A percentile compares a stretch with the other conserved stretches of the same genome.
Evolutionary conservation across 805 yeast genomes (phyloP).

Genomic region (Candida stauntonica): DNA sequence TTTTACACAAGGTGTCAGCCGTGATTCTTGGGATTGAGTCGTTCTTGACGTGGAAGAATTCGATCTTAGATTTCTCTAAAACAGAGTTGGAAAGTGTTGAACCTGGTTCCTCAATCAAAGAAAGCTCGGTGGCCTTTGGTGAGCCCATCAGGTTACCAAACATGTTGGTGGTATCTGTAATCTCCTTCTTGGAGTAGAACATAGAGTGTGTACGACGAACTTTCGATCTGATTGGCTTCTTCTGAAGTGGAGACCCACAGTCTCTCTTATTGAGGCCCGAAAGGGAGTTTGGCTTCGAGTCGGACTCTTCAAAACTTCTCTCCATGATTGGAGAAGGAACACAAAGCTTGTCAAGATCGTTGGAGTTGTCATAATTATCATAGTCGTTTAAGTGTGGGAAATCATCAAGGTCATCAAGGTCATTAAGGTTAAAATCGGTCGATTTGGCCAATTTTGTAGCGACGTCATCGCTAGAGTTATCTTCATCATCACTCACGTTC

Average conservation of each 20-base stretch:
- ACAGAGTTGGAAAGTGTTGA: conserved; percentile 13
- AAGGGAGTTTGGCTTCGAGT: conserved; percentile 11
- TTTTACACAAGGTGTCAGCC: conserved; percentile 50
- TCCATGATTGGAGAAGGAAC: conserved; percentile 27
- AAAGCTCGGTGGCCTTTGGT: conserved; percentile 9
- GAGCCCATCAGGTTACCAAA: conserved; percentile 27
- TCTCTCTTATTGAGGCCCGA: conserved; percentile 26
- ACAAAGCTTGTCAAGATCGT: conserved; percentile 21
- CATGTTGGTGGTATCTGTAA: conserved; percentile 34
- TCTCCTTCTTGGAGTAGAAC: conserved; percentile 55
- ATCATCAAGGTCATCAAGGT: conserved; percentile 11
- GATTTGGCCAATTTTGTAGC: conserved; percentile 3
- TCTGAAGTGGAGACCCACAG: conserved; percentile 38
- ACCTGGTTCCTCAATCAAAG: conserved; percentile 13
- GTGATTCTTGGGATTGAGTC: conserved; percentile 71
- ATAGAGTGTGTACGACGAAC: conserved; percentile 64
- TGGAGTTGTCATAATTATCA: conserved; percentile 7
- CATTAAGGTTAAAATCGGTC: conserved; percentile 7
- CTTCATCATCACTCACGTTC: conserved; percentile 8
- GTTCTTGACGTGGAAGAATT: conserved; percentile 41
- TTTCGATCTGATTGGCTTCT: conserved; percentile 31
- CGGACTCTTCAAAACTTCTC: conserved; percentile 12
- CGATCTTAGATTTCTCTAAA: conserved; percentile 32
- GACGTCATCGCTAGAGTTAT: conserved; percentile 9
- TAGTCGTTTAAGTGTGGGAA: conserved; percentile 9